These are phyloP conservation scores for Rhynchosporium secalis DNA, from an alignment of 2,329 filamentous ascomycete genomes.

Conservation along the genomic window DNA sequence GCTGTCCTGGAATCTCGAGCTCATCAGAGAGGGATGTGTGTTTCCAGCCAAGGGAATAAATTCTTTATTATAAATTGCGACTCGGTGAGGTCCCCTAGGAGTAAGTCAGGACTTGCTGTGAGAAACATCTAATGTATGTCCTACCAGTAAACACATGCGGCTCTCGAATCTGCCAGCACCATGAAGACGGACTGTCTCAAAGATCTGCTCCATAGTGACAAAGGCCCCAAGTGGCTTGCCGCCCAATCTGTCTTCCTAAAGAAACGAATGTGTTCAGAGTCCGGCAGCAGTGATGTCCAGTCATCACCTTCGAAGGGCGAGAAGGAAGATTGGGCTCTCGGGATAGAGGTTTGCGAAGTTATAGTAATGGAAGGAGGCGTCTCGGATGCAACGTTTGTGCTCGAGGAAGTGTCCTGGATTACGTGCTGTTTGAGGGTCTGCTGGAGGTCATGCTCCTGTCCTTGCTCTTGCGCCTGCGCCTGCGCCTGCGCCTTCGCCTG, in stretches of 20 bases:
- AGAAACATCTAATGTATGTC: background rate
- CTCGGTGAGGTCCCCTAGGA: slow-evolving; percentile 29
- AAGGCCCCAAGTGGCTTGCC: slow-evolving; percentile 27
- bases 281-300: slow-evolving; percentile 30
- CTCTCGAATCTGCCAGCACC: slow-evolving; percentile 31
- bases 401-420: slow-evolving; percentile 1
- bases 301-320: slow-evolving; percentile 16
- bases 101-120: background rate
- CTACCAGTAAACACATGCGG: slow-evolving; percentile 33
- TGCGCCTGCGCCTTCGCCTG: background rate
- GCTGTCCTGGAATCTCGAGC: slow-evolving; percentile 22
- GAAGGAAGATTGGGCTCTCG: background rate
- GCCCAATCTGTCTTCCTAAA: slow-evolving; percentile 33
- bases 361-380: background rate
- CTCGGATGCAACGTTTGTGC: background rate
- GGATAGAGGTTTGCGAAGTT: background rate
- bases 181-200: slow-evolving; percentile 31
- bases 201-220: slow-evolving; percentile 27
- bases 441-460: background rate
- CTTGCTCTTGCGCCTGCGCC: background rate
- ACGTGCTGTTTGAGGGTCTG: background rate
- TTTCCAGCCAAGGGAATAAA: slow-evolving; percentile 33
- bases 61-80: slow-evolving; percentile 35
- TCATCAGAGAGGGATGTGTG: slow-evolving; percentile 33
- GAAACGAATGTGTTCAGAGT: slow-evolving; percentile 29